Evolutionary conservation across 2,329 filamentous ascomycete genomes (phyloP), one percentile per base, ranked within the genome.

Genomic region (Scorias spongiosa): DNA sequence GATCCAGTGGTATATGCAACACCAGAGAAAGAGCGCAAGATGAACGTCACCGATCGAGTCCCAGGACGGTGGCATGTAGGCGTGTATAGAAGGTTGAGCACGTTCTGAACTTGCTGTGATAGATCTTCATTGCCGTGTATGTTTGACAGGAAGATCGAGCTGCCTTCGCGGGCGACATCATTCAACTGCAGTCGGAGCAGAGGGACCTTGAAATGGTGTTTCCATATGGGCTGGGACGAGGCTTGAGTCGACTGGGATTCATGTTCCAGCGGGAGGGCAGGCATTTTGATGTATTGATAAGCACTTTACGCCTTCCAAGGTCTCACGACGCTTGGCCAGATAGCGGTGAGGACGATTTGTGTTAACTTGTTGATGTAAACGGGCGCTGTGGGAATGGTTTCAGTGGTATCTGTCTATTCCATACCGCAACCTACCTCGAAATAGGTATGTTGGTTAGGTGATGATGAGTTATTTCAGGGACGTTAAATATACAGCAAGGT

Each of bases 1-100:
- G 69, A 75, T 49, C 85, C 84, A 0, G 76, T 86, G 1, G 89
- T 95, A 66, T 95, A 93, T 15, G 89, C 89, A 4, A 96, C 84
- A 41, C 89, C 89, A 40, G 67, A 69, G 75, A 93, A 87, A 51
- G 78, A 70, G 28, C 84, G 77, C 4, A 96, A 69, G 47, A 94
- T 71, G 30, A 96, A 66, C 0, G 88, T 95, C 14, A 96, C 78
- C 42, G 85, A 93, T 47, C 86, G 81, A 9, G 85, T 91, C n/a
- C 75, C 69, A 0, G 75, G 73, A 40, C 74, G 65, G 41, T 43
- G 45, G 49, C 50, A 46, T 46, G 47, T 42, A 20, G 57, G 49
- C 5, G 63, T 66, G 58, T 95, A 96, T 28, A 96, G 77, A 20
- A 78, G 72, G 28, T 68, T 66, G 41, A 91, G 72, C 12, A 95